Base-by-base conservation (phyloP, 1,284 basidiomycete genomes). In the Cerrena zonata region DNA sequence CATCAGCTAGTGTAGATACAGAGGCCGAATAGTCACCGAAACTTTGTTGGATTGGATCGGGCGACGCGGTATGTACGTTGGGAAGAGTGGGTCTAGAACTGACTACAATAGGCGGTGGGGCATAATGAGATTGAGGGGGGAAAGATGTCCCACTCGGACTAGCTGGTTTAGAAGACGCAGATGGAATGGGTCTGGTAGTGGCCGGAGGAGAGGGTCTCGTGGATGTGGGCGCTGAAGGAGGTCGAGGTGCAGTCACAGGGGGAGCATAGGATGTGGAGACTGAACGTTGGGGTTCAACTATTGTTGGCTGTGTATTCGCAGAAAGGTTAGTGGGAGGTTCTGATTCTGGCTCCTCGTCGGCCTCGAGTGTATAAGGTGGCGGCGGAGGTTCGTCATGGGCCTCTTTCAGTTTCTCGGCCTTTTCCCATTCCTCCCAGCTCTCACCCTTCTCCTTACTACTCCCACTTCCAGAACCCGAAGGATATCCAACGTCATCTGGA, bases 291-390 rank as follows among this genome's bases (percentile, higher is more conserved):
- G 45, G 27, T 26, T 26, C 13, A 13, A 42, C 25, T n/a, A 42
- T 22, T 13, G 43, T 7, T 18, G 38, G 24, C 22, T 39, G 5
- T 30, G 48, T 38, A 5, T 44, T 39, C 15, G 27, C 19, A 13
- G 3, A 43, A 10, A 37, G 30, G 15, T 30, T 21, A 10, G 30
- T 12, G 10, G 19, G 13, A 30, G 49, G 25, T 19, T 21, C 24
- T 48, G 39, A 23, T 41, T n/a, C 25, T 38, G 47, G 15, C 5
- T 47, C 55, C 2, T 72, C 71, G 1, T 73, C 72, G 5, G 67
- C 77, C 56, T 84, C 80, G 10, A 86, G 63, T 10, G 75, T 75
- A 59, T 89, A 88, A 3, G 84, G 82, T 2, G 86, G 86, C 0
- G 84, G 84, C 2, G 84, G 81, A 3, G 67, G 68, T n/a, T 82